Evolutionary conservation across 306 rosid species (phyloP).

Genomic region (Cucurbita maxima): DNA sequence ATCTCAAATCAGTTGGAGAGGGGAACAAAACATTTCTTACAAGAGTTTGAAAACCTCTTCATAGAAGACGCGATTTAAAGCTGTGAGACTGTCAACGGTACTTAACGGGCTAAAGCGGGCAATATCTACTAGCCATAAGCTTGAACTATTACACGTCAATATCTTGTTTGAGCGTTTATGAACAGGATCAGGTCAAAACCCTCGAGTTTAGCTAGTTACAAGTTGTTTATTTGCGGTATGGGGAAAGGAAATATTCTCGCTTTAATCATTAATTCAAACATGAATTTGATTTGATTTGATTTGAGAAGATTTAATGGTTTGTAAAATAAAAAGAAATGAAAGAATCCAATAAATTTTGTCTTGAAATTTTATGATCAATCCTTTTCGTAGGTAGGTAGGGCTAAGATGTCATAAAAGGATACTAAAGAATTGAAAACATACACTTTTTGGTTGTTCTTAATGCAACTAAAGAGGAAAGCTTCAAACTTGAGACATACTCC

Average conservation of each 20-base stretch:
- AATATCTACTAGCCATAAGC: too few relatives aligned
- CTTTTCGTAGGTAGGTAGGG: neutral
- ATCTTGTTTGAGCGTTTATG: too few relatives aligned
- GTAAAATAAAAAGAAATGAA: neutral
- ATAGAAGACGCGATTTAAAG: too few relatives aligned
- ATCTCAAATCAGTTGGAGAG: too few relatives aligned
- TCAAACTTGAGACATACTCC: neutral
- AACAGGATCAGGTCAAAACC: too few relatives aligned
- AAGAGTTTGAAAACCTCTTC: too few relatives aligned
- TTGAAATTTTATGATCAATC: neutral
- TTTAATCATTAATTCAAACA: neutral
- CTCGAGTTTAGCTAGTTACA: too few relatives aligned
- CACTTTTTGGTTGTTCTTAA: neutral
- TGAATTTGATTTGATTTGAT: neutral
- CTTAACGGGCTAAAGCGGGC: too few relatives aligned
- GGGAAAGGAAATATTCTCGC: neutral
- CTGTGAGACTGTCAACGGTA: too few relatives aligned
- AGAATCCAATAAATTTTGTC: neutral
- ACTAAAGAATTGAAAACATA: neutral
- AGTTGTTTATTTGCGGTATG: neutral
- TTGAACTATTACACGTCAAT: too few relatives aligned
- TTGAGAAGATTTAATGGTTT: neutral
- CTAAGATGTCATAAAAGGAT: neutral
- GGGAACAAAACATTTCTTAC: too few relatives aligned
- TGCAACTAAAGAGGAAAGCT: neutral